Evolutionary conservation across 257 asterid species (phyloP), one percentile per base, ranked within the genome.

Genomic region (Cynanchum wilfordii): DNA sequence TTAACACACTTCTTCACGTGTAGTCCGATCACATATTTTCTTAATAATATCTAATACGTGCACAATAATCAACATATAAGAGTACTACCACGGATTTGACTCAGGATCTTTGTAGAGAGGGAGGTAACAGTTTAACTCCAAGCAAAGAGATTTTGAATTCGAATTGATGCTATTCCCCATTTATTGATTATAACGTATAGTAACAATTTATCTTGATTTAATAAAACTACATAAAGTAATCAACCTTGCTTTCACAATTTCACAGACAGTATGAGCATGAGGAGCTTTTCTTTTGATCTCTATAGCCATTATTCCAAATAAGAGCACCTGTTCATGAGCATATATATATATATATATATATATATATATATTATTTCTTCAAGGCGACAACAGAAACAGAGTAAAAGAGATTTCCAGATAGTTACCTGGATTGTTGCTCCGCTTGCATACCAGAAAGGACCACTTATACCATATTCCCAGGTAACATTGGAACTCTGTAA

Each of bases 371-470:
- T 60, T 42, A 15, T 62, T 64, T 8, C 69, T 4, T 45, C 2
- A 17, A 2, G 25, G 13, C 7, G n/a, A n/a, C 15, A n/a, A 22
- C 20, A 71, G 49, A 72, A 19, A 40, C n/a, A 60, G 25, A 42
- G 59, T 7, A 56, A 40, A 3, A 20, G 16, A 60, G 8, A 30
- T 15, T 56, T 42, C 42, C 71, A 73, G 75, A 66, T 85, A 73
- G 75, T 65, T 84, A 81, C 97, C 93, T 90, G 98, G 68, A 93
- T 90, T 45, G 98, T 90, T 77, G 98, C 96, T 0, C 98, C 97
- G 71, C 96, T 93, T 67, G 98, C 98, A 72, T 93, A 90, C 98
- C 98, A 93, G 80, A 93, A 93, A 55, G 98, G 98, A n/a, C 98
- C 97, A 65, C 98, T 93, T 69, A 93, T 82, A 72, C 98, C 98